A percentile compares a stretch with the other conserved stretches of the same genome.
phyloP scores from a whole-genome alignment of 2,329 filamentous ascomycete species.

The Penicillium expansum region DNA sequence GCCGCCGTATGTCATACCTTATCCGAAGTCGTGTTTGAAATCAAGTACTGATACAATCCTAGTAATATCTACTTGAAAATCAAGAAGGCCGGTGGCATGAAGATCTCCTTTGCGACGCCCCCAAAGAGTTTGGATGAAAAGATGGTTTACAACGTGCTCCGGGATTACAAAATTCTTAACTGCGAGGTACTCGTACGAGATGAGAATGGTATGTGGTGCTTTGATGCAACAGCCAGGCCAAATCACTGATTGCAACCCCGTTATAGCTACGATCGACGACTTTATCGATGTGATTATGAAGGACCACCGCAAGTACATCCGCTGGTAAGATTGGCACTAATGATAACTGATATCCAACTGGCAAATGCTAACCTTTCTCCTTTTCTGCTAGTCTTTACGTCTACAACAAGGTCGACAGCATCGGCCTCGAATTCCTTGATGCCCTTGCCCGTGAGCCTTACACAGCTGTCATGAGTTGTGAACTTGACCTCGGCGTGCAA shows the following conservation, averaged over 20 bases:
- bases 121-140: constrained; percentile 94
- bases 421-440: constrained; percentile 91
- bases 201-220: constrained; percentile 61
- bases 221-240: not conserved
- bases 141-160: constrained; percentile 95
- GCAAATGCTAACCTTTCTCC: not conserved
- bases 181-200: constrained; percentile 94
- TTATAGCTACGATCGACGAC: constrained; percentile 82
- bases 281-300: constrained; percentile 99
- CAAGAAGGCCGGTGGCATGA: constrained; percentile 97
- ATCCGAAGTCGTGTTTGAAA: not conserved
- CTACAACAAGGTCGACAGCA: constrained; percentile 99
- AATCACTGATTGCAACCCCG: not conserved
- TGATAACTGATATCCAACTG: not conserved
- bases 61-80: constrained; percentile 96
- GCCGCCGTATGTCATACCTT: constrained; percentile 64
- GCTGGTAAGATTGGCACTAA: constrained; percentile 49
- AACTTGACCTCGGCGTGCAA: constrained; percentile 86
- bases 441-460: constrained; percentile 86
- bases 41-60: not conserved
- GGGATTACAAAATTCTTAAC: constrained; percentile 98
- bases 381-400: constrained; percentile 70
- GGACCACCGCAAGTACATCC: constrained; percentile 96
- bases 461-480: constrained; percentile 96
- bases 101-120: constrained; percentile 89